Conservation (phyloP, 306 rosid species). For the Acacia crassicarpa region DNA sequence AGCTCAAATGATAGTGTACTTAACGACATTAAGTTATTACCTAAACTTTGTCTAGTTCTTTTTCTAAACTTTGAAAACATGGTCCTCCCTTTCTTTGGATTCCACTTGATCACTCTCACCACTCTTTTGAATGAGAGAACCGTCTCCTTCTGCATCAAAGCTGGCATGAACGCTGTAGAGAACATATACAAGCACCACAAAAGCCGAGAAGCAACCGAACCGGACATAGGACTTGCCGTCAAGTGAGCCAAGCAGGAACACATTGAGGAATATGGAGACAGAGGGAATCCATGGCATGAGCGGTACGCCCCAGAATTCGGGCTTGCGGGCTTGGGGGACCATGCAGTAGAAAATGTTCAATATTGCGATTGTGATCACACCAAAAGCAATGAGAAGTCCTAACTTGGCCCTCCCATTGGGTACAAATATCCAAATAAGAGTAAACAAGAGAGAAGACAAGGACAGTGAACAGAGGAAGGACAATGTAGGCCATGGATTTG, state of each 20-base stretch:
- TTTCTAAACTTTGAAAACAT: constrained; percentile 47
- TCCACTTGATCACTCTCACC: constrained; percentile 42
- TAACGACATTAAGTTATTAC: neutral
- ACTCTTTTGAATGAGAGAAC: constrained; percentile 52
- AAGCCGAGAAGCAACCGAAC: constrained; percentile 71
- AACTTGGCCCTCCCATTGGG: constrained; percentile 57
- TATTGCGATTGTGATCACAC: constrained; percentile 48
- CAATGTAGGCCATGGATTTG: constrained; percentile 84
- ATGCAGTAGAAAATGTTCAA: constrained; percentile 62
- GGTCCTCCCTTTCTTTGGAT: constrained; percentile 46
- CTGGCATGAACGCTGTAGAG: constrained; percentile 94
- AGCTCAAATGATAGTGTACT: neutral
- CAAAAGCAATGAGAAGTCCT: constrained; percentile 52
- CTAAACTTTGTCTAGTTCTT: constrained; percentile 41
- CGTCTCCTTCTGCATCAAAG: constrained; percentile 71
- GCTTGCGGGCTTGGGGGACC: constrained; percentile 81
- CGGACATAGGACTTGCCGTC: constrained; percentile 73
- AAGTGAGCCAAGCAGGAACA: constrained; percentile 72
- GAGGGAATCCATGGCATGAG: constrained; percentile 97
- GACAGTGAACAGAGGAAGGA: constrained; percentile 75
- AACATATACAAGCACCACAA: constrained; percentile 62
- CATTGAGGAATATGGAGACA: constrained; percentile 70
- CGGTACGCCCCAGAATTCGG: constrained; percentile 95
- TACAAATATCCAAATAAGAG: constrained; percentile 69
- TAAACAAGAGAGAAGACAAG: constrained; percentile 56